Percentiles rank a stretch among this genome's conserved stretches.
phyloP scores from a whole-genome alignment of 768 basidiomycete genomes.

The Chalciporus pseudorubinellus region DNA sequence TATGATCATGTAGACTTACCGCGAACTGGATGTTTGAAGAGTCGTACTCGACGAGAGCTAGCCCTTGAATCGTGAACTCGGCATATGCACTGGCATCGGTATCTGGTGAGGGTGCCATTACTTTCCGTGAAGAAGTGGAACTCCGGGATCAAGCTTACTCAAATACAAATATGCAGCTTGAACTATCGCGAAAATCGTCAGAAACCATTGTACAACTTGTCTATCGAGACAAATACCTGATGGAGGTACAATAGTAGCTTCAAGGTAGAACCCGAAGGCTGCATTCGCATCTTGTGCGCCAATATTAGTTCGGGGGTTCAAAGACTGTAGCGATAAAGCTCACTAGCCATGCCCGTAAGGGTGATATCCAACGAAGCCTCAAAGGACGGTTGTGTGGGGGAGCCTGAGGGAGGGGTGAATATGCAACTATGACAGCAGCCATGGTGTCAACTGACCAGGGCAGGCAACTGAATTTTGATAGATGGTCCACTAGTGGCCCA shows the following conservation, averaged over 20 bases:
- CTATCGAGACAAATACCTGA: background rate
- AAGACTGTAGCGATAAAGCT: background rate
- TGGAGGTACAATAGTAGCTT: background rate
- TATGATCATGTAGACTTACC: background rate
- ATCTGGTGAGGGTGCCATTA: background rate
- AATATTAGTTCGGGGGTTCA: background rate
- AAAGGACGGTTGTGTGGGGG: background rate
- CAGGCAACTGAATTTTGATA: background rate
- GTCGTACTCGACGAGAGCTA: background rate
- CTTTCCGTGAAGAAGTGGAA: background rate
- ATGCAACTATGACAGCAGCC: rapidly evolving
- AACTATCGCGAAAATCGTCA: background rate
- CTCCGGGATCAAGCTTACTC: background rate
- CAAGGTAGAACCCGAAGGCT: background rate
- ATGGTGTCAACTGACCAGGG: background rate
- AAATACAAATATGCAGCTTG: background rate
- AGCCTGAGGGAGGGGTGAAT: background rate
- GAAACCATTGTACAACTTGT: background rate
- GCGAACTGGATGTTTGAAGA: background rate
- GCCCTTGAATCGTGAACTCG: background rate
- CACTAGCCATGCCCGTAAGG: background rate
- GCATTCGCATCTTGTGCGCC: background rate
- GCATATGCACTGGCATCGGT: background rate
- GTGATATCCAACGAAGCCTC: background rate
- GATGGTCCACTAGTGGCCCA: background rate